Percentiles rank a stretch among this genome's conserved stretches.
phyloP scores from a whole-genome alignment of 2,329 filamentous ascomycete species.

The Nemania sp. region DNA sequence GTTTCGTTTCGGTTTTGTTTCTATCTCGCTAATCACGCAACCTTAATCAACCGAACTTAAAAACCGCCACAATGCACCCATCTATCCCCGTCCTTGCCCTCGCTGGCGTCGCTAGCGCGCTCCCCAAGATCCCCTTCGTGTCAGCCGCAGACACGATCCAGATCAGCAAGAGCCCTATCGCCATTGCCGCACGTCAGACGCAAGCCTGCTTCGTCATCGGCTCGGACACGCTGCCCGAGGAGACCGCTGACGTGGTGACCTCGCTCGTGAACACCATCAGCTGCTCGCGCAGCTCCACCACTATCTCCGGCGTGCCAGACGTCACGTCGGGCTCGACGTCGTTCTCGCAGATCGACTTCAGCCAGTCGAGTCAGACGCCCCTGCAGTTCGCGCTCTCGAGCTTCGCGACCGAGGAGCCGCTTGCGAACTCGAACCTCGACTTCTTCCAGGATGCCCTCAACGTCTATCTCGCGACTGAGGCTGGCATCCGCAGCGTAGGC shows the following conservation, averaged over 20 bases:
- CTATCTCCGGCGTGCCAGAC: constrained; percentile 67
- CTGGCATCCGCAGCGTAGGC: constrained; percentile 65
- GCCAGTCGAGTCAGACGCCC: constrained; percentile 59
- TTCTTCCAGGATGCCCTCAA: constrained; percentile 66
- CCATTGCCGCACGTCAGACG: constrained; percentile 10
- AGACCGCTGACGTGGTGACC: constrained; percentile 59
- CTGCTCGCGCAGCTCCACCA: constrained; percentile 61
- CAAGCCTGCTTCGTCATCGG: constrained; percentile 66
- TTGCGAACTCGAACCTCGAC: constrained; percentile 62
- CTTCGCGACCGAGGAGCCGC: constrained; percentile 64
- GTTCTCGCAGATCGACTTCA: constrained; percentile 70
- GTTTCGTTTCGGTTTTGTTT: too few relatives aligned
- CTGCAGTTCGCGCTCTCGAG: constrained; percentile 65
- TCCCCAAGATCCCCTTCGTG: constrained; percentile 44
- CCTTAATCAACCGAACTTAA: neutral
- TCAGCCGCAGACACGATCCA: constrained; percentile 36
- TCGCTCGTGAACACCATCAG: constrained; percentile 60
- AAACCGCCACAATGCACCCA: constrained; percentile 31
- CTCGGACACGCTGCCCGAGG: constrained; percentile 61
- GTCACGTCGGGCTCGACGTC: constrained; percentile 62
- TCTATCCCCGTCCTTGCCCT: constrained; percentile 36
- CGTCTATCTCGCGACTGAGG: constrained; percentile 70
- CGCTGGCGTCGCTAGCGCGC: constrained; percentile 33
- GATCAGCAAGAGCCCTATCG: neutral
- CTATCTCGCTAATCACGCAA: neutral